phyloP scores from a whole-genome alignment of 257 asterid genomes.

The Gentiana macrophylla region DNA sequence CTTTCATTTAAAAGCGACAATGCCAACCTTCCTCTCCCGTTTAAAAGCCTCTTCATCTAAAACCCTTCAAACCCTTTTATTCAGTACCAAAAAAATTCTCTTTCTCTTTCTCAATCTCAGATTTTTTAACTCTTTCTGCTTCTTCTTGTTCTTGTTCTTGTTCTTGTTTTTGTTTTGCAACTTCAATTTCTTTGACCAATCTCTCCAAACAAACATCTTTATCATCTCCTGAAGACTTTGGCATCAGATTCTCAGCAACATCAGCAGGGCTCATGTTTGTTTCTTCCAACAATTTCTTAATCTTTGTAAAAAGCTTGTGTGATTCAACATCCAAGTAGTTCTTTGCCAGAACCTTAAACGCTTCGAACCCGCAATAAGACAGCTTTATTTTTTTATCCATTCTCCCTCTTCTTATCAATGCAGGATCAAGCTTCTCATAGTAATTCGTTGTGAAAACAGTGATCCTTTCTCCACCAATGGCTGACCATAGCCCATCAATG shows the following conservation, averaged over 20 bases:
- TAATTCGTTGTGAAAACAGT: conserved; percentile 15
- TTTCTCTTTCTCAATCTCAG: too few species aligned
- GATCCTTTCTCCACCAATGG: conserved; percentile 13
- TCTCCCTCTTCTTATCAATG: conserved; percentile 13
- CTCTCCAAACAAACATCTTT: conserved; percentile 11
- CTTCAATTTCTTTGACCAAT: conserved; percentile 9
- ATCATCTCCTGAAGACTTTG: conserved; percentile 9
- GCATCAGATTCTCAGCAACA: conserved; percentile 20
- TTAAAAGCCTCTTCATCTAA: too few species aligned
- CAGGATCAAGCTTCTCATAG: conserved; percentile 16
- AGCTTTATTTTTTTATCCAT: conserved; percentile 14
- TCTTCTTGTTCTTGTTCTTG: conserved; percentile 5
- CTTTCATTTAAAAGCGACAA: too few species aligned
- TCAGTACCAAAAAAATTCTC: too few species aligned
- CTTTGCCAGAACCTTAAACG: conserved; percentile 13
- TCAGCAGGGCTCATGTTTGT: conserved; percentile 13
- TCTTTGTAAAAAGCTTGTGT: not conserved
- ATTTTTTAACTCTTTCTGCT: not conserved
- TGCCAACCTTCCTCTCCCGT: too few species aligned
- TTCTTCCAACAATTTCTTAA: conserved; percentile 6
- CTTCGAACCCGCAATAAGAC: conserved; percentile 13
- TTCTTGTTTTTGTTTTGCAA: conserved; percentile 7
- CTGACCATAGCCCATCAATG: conserved; percentile 18
- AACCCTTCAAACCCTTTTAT: too few species aligned
- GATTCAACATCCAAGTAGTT: conserved; percentile 8